Base-by-base conservation (phyloP, 2,329 filamentous ascomycete genomes). In the Xylariaceae sp. region DNA sequence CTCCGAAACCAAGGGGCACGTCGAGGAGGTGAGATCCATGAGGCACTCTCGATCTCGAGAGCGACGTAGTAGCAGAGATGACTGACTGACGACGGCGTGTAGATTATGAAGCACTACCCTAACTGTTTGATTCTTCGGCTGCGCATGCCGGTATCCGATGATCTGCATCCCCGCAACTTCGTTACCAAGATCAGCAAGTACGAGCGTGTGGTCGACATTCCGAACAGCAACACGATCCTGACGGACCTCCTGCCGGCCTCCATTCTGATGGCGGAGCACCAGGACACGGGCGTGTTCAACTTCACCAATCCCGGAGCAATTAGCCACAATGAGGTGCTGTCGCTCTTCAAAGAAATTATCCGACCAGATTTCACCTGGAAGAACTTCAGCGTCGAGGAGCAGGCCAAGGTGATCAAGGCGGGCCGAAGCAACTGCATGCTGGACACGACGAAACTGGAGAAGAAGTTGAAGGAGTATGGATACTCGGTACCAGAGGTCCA, bases 301-400 rank as follows among this genome's bases (percentile, higher is more conserved):
- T 88, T 89, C 71, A 88, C 85, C 57, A 89, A 89, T 73, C 86
- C 86, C 0, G 86, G 86, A 12, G 83, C 84, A 60, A 88, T 89
- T 69, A 86, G 84, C n/a, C 86, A 89, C 73, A 89, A 89, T 70
- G 85, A 89, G 72, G 85, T 89, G 6, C 75, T 89, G 40, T 64
- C 74, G 2, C 74, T 89, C 42, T 88, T 88, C 74, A 81, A 80
- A 65, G 79, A 88, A 60, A 84, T 86, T 61, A 80, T 89, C 40
- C 79, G 85, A 41, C 86, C 86, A 1, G 69, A 67, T 23, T 83
- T 86, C 64, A 78, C 75, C 41, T 89, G 85, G 84, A 79, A 81
- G 75, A 89, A 88, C 75, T 89, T 89, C 67, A 80, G 78, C 2
- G 69, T 88, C 42, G 84, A 87, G 65, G 84, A 89, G 73, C 86